Evolutionary conservation across 805 yeast species (phyloP), one percentile per base, ranked within the genome.

Genomic region (Kodamaea restingae): DNA sequence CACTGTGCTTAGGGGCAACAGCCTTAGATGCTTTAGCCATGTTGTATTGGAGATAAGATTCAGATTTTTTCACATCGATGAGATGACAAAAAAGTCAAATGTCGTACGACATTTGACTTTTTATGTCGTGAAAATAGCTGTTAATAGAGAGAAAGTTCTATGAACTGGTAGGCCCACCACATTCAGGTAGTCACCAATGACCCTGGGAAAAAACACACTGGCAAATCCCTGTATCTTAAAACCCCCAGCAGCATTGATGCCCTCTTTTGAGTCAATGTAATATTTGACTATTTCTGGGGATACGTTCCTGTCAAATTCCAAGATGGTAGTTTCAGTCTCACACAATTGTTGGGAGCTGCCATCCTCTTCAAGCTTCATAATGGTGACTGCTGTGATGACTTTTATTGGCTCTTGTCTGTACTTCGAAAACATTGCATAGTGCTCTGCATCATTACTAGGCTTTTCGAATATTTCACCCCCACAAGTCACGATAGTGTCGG

Each of bases 211-310:
- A 46, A 91, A 61, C 26, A 81, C 53, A 1, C 84, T 79, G 2
- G 95, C 93, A 7, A 58, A 55, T 0, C 81, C 85, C 60, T 91
- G 98, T 43, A 84, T 80, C 50, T 80, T 80, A 63, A 86, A 90
- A 1, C 98, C 98, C 4, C 97, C 98, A 2, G 98, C 96, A 1
- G 86, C 97, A 35, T 73, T 73, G 6, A 70, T 40, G 1, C 93
- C 98, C 56, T 91, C 97, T 15, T 73, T 81, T 2, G 80, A 63
- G 2, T 70, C 71, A 8, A 84, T 82, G 57, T 91, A 91, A 11
- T 69, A 64, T 18, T 72, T 53, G 3, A 91, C 52, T 28, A 81
- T 66, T n/a, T 68, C 76, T 47, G 77, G 78, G 1, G 79, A 69
- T 10, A 80, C 60, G 1, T 54, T 41, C 54, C 74, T 70, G 4